Percentiles rank a stretch among this genome's conserved stretches.
Conservation (phyloP, 257 asterid species). For the Jaltomata sinuosa region DNA sequence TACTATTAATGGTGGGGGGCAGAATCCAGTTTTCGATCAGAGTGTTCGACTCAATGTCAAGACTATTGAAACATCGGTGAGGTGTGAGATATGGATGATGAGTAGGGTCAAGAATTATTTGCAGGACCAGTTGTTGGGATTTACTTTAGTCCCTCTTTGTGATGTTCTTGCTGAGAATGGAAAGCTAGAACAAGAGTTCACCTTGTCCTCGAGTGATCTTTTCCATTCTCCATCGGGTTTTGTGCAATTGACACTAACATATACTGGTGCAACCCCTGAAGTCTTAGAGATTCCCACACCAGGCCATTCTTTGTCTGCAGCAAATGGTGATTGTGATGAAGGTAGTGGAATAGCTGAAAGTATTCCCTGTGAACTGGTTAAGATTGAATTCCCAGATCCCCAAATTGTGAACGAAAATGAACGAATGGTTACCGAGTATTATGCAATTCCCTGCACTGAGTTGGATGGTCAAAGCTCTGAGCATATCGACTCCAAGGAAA, state of each 20-base stretch:
- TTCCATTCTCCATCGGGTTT: constrained; percentile 99
- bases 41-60: constrained; percentile 45
- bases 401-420: constrained; percentile 62
- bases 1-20: constrained; percentile 86
- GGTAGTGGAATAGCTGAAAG: constrained; percentile 28
- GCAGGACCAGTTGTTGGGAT: constrained; percentile 91
- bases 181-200: constrained; percentile 73
- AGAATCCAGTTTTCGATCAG: constrained; percentile 80
- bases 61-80: constrained; percentile 63
- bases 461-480: constrained; percentile 51
- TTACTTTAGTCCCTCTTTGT: constrained; percentile 76
- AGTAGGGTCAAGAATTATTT: constrained; percentile 90
- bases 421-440: constrained; percentile 81
- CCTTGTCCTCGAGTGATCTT: constrained; percentile 86
- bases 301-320: constrained; percentile 21
- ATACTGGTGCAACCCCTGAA: constrained; percentile 60
- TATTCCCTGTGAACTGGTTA: constrained; percentile 40
- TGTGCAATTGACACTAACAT: constrained; percentile 66
- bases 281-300: constrained; percentile 49
- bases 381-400: constrained; percentile 92
- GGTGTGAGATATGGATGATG: constrained; percentile 96
- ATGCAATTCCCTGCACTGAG: constrained; percentile 52
- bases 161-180: constrained; percentile 57
- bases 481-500: constrained; percentile 40
- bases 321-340: constrained; percentile 1